phyloP scores from a whole-genome alignment of 495 filamentous ascomycete species.

The Xylaria grammica region DNA sequence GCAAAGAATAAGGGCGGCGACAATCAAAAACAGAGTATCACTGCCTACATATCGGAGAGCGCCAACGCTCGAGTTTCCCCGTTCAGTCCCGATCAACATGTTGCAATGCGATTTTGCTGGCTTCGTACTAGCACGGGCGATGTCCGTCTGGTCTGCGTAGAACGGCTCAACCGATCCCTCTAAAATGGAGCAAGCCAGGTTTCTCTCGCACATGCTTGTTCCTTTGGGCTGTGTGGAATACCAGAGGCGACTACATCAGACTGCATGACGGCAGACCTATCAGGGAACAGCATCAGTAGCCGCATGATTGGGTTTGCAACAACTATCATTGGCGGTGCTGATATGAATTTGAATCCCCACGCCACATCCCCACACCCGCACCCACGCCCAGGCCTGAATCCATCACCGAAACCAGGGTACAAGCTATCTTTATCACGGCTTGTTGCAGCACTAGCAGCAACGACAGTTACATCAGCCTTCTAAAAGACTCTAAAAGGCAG shows the following conservation, averaged over 20 bases:
- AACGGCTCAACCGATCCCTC: constrained; percentile 8
- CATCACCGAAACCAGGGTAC: constrained; percentile 9
- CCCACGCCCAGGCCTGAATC: constrained; percentile 11
- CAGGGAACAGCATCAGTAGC: constrained; percentile 34
- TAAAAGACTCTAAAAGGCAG: background rate
- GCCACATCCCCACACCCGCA: constrained; percentile 13
- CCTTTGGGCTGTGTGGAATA: constrained; percentile 21
- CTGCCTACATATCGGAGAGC: constrained; percentile 6
- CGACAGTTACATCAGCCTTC: constrained; percentile 4
- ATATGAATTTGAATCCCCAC: constrained; percentile 33
- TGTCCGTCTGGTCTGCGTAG: background rate
- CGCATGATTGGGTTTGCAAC: constrained; percentile 36
- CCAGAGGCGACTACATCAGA: constrained; percentile 28
- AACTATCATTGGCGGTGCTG: constrained; percentile 31
- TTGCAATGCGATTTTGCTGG: constrained; percentile 1
- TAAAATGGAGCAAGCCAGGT: constrained; percentile 2
- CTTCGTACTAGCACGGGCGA: background rate
- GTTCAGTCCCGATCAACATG: background rate
- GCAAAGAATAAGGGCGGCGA: background rate
- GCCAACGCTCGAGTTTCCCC: background rate
- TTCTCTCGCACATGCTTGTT: constrained; percentile 12
- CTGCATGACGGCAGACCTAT: constrained; percentile 34
- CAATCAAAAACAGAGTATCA: background rate
- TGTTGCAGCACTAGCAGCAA: background rate
- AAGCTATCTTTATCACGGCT: constrained; percentile 8